Evolutionary conservation across 2,329 filamentous ascomycete species (phyloP).

Genomic region (Aspergillus sp.): DNA sequence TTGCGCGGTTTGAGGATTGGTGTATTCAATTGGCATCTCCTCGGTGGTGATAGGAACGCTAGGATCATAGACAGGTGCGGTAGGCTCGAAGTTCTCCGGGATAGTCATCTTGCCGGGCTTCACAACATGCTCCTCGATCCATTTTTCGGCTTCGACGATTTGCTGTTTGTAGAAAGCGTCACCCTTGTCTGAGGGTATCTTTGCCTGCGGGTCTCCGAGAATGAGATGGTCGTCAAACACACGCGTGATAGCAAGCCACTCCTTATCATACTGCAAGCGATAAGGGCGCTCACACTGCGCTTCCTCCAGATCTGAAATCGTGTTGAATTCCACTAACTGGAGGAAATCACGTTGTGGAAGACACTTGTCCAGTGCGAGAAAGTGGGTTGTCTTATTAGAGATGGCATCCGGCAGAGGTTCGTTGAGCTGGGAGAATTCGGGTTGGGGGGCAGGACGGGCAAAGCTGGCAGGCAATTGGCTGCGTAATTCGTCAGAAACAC

Average conservation of each 20-base stretch:
- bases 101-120: conserved; percentile 61
- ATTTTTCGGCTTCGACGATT: conserved; percentile 70
- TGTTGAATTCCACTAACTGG: conserved; percentile 67
- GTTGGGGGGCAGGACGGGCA: conserved; percentile 43
- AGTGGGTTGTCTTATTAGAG: conserved; percentile 74
- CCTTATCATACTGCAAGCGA: conserved; percentile 76
- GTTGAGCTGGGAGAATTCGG: conserved; percentile 44
- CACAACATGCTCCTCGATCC: conserved; percentile 78
- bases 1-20: conserved; percentile 77
- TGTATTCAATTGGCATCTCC: conserved; percentile 75
- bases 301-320: conserved; percentile 40
- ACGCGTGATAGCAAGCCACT: conserved; percentile 93
- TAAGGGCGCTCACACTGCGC: conserved; percentile 47
- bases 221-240: conserved; percentile 68
- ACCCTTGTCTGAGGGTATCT: conserved; percentile 61
- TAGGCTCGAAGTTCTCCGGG: conserved; percentile 74
- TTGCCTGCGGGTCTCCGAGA: conserved; percentile 60
- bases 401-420: conserved; percentile 70
- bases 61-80: conserved; percentile 69
- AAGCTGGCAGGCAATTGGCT: conserved; percentile 78
- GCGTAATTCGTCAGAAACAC: conserved; percentile 64
- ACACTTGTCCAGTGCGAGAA: conserved; percentile 91
- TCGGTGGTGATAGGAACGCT: conserved; percentile 57
- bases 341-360: conserved; percentile 77
- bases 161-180: conserved; percentile 66